Base-by-base conservation (phyloP, 1,284 basidiomycete genomes). In the Malassezia nana region DNA sequence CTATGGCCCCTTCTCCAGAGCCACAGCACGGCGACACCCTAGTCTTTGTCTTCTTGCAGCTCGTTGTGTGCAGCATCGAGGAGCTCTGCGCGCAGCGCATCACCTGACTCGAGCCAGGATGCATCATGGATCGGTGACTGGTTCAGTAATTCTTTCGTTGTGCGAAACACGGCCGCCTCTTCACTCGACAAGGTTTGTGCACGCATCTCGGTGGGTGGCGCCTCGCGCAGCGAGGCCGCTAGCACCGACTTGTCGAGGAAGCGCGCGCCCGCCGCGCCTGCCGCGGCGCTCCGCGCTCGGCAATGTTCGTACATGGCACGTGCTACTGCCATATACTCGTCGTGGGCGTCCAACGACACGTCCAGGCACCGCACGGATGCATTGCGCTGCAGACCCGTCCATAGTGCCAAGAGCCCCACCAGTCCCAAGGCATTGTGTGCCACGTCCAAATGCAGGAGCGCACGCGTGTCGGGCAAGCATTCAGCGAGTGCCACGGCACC, bases 401-500 rank as follows among this genome's bases (percentile, higher is more conserved):
- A 90, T 29, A 91, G 80, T 2, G 46, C 54, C 2, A 56, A 10
- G 15, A 47, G n/a, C 18, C 48, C 54, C 63, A 89, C 89, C 35
- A 96, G 78, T 5, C 79, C 77, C 33, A 65, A 22, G 18, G 47
- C 55, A 50, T 74, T 74, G 25, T 66, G 62, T 4, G 76, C 74
- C 18, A 77, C 57, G 52, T 78, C 77, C 43, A 96, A 82, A 74
- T 96, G 90, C 0, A 96, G 79, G 4, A 96, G 79, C 0, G 84
- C 85, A 24, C 80, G 81, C 0, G 87, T 85, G 72, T 96, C 90
- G 0, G 90, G 90, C 3, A 96, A 79, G 77, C 95, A 96, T 75
- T 96, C 91, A 3, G 92, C 92, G 1, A 98, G 81, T 0, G 89
- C 87, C 55, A 98, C 94, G 0, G 92, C 91, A 3, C 88, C 90